Conservation (phyloP, 345 rosid genomes). For the Cardiospermum halicacabum region DNA sequence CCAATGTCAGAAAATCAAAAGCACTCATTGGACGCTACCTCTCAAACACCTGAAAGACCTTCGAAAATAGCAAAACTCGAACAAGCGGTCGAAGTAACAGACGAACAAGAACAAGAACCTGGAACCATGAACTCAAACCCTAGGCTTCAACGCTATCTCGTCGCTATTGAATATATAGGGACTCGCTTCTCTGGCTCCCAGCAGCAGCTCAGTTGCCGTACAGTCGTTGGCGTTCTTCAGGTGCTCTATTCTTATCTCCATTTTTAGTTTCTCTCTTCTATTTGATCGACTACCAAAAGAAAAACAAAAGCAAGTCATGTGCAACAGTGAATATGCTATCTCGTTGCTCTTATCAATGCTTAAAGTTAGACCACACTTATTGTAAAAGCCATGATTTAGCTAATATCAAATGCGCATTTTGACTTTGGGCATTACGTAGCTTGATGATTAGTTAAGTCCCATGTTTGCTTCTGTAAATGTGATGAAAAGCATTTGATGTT, state of each 20-base stretch:
- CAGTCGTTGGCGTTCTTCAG: constrained; percentile 83
- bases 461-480: neutral
- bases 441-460: too few species aligned
- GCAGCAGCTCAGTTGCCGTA: constrained; percentile 61
- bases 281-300: neutral
- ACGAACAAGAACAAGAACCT: constrained; percentile 19
- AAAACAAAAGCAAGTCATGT: neutral
- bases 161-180: constrained; percentile 83
- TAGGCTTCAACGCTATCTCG: constrained; percentile 69
- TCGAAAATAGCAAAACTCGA: constrained; percentile 48
- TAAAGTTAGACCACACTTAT: too few species aligned
- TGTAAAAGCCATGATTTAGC: too few species aligned
- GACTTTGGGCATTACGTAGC: too few species aligned
- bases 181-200: constrained; percentile 88
- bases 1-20: constrained; percentile 28
- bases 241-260: constrained; percentile 21
- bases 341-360: too few species aligned
- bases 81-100: constrained; percentile 12
- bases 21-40: constrained; percentile 23
- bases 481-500: neutral
- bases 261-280: neutral
- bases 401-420: too few species aligned
- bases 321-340: too few species aligned
- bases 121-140: constrained; percentile 43
- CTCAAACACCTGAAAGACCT: constrained; percentile 34